Base-by-base conservation (phyloP, 225 moss, liverwort and hornwort species). In the Asterella californica region DNA sequence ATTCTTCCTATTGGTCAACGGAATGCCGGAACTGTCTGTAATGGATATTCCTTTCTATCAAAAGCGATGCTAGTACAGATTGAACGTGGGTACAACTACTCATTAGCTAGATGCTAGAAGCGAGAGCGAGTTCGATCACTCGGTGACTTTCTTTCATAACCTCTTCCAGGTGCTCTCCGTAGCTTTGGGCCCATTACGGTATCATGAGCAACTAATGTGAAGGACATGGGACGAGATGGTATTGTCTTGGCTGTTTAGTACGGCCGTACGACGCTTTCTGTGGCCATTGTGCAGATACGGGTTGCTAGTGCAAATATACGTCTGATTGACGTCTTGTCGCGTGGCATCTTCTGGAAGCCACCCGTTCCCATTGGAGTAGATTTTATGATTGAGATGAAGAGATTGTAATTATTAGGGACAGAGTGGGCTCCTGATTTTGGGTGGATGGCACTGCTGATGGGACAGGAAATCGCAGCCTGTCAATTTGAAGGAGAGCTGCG, bases 401-500 rank as follows among this genome's bases (percentile, higher is more conserved):
- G 75, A 76, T 34, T 76, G 57, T 59, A 59, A 37, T 70, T 38
- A 59, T 11, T 76, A 17, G 33, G 75, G 75, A 59, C 75, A 36
- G 75, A 76, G 47, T 64, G 77, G 77, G 47, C 45, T 77, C 77
- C 77, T 77, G 77, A 77, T 77, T 76, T 37, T 77, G 64, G 79
- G 79, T 85, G 72, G 79, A 82, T 85, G 82, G 78, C 76, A 67
- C 70, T 82, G 76, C 75, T 76, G 75, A 80, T 86, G 85, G 80
- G 80, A 80, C 85, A 77, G 77, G 77, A 77, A 33, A 77, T 65
- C 77, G 24, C 63, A 86, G 85, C 77, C 77, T 83, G 76, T 72
- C 69, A 85, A 68, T 79, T 79, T 79, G 85, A 90, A 90, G 88
- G 83, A 86, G 86, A 87, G 88, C 85, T 91, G 95, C 92, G 87